Evolutionary conservation across 2,329 filamentous ascomycete species (phyloP), one percentile per base, ranked within the genome.

Genomic region (Penicillium psychrosexuale): DNA sequence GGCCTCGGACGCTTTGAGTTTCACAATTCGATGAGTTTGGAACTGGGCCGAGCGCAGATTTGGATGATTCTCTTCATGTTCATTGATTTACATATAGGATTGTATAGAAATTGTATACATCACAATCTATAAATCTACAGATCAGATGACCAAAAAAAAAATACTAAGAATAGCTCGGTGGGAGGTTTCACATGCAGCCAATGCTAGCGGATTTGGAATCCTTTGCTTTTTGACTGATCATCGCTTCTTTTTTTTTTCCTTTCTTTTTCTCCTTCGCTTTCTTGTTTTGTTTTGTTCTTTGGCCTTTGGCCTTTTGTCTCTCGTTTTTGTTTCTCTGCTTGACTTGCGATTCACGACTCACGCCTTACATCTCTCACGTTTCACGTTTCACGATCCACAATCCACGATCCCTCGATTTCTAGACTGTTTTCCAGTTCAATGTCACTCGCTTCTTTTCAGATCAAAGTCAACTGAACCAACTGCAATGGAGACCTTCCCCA

Each of bases 131-230:
- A 37, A 37, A 40, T 40, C 15, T 27, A 27, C 15, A n/a, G 39
- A n/a, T 27, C 39, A 40, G 22, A 39, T 13, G 17, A 28, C 6
- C 8, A 28, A 8, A 28, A 2, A 2, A 22, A 22, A 24, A 15
- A 19, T 15, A 22, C 55, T 57, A 57, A 62, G 53, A 53, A 57
- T 53, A 55, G 44, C 47, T 53, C 39, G 7, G 19, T 38, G 57
- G 57, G 56, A 63, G 59, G 62, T 65, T 56, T 65, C 60, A 63
- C 45, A 22, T 56, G 51, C 37, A 42, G 39, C 51, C 38, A 39
- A 31, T 46, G n/a, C 50, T 34, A 39, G 57, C 62, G 31, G 51
- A 48, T 59, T 60, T 55, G 50, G 40, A 60, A 46, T 56, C 47
- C 47, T 51, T 61, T 38, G 27, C 47, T 56, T 51, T 36, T 36